Conservation (phyloP, 768 basidiomycete species). For the Brasilioporus rufonigricans region DNA sequence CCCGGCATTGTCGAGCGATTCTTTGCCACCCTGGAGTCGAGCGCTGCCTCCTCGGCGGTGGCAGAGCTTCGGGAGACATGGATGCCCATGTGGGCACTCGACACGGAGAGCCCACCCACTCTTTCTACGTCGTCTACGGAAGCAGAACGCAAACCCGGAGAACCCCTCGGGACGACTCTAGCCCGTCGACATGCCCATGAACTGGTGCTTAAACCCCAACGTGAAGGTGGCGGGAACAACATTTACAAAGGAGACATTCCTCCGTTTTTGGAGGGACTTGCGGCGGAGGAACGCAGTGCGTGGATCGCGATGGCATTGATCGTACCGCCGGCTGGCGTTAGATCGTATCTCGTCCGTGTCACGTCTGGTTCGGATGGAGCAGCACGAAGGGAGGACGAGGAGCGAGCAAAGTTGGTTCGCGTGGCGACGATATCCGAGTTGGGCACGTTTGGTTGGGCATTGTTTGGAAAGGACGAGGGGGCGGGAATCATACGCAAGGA, state of each 20-base stretch:
- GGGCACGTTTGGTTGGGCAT: slow-evolving; percentile 86
- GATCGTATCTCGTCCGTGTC: slow-evolving; percentile 77
- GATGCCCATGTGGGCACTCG: slow-evolving; percentile 87
- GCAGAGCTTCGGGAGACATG: slow-evolving; percentile 68
- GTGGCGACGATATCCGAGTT: slow-evolving; percentile 84
- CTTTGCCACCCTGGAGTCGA: slow-evolving; percentile 40
- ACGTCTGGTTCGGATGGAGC: slow-evolving; percentile 31
- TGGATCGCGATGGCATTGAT: slow-evolving; percentile 99
- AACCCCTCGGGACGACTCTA: slow-evolving; percentile 20
- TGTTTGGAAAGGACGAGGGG: slow-evolving; percentile 57
- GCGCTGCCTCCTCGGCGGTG: slow-evolving; percentile 30
- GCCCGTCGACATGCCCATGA: slow-evolving; percentile 37
- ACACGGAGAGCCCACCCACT: slow-evolving; percentile 16
- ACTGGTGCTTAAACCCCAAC: slow-evolving; percentile 92
- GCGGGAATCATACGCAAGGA: slow-evolving; percentile 36
- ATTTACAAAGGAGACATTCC: slow-evolving; percentile 86
- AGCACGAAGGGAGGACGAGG: neutral
- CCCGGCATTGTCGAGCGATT: slow-evolving; percentile 75
- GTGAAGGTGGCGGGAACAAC: slow-evolving; percentile 98
- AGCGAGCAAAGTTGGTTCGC: slow-evolving; percentile 38
- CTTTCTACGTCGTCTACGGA: neutral
- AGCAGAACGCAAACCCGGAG: neutral
- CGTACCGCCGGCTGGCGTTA: slow-evolving; percentile 61
- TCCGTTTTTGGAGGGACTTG: slow-evolving; percentile 63
- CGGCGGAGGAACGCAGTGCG: slow-evolving; percentile 61